A percentile compares a stretch with the other conserved stretches of the same genome.
These are phyloP conservation scores for Scenedesmus sp. DNA, from an alignment of 163 green algal species.

Conservation along the genomic window DNA sequence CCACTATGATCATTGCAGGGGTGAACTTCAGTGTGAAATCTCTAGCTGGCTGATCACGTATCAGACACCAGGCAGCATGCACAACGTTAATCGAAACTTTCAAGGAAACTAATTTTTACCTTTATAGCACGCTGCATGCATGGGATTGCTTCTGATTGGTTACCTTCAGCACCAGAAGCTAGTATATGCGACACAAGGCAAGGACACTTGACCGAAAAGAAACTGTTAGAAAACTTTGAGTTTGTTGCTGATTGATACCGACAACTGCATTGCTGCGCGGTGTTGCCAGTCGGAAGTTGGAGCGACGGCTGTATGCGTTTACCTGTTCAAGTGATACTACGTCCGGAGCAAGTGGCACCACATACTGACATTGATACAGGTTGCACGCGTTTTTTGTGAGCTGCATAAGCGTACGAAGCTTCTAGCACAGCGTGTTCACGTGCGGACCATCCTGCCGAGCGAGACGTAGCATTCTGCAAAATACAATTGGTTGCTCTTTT, in stretches of 20 bases:
- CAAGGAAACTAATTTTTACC: neutral
- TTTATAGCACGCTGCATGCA: neutral
- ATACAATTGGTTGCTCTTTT: neutral
- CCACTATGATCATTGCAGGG: no score
- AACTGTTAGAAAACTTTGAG: no score
- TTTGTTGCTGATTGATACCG: no score
- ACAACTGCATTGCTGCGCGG: no score
- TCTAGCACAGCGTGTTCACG: neutral
- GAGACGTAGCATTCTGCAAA: neutral
- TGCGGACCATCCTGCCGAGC: neutral
- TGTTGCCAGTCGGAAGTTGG: neutral
- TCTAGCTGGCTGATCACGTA: neutral
- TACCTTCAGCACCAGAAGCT: neutral
- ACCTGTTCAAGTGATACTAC: neutral
- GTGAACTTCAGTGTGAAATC: neutral
- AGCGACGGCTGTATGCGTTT: neutral
- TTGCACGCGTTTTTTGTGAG: no score
- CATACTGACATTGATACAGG: no score
- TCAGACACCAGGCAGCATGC: neutral
- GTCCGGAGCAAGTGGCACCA: no score
- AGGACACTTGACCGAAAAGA: no score
- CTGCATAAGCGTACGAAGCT: neutral
- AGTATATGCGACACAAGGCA: neutral
- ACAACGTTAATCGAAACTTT: neutral
- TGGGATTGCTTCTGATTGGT: neutral